phyloP scores from a whole-genome alignment of 2,329 filamentous ascomycete species.

The Amylocarpus encephaloides region DNA sequence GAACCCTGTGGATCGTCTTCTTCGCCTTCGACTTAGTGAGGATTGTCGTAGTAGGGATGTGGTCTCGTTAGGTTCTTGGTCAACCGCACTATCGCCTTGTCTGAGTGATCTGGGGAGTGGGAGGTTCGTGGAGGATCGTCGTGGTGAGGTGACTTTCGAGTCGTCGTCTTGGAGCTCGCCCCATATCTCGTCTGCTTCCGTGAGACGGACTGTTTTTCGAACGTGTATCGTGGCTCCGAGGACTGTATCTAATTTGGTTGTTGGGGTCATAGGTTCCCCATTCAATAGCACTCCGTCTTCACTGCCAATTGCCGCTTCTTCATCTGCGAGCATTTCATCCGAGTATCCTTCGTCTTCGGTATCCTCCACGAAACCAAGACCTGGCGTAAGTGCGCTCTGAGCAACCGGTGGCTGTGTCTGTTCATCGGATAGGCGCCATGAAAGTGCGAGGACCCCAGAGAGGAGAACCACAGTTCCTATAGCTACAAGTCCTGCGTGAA shows the following conservation, averaged over 20 bases:
- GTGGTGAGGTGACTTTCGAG: conserved; percentile 27
- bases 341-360: conserved; percentile 49
- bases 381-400: conserved; percentile 70
- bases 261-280: conserved; percentile 27
- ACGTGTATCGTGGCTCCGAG: conserved; percentile 25
- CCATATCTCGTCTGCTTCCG: conserved; percentile 78
- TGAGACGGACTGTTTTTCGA: conserved; percentile 29
- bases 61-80: conserved; percentile 21
- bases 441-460: conserved; percentile 81
- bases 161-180: conserved; percentile 76
- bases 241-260: conserved; percentile 28
- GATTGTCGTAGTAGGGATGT: conserved; percentile 22
- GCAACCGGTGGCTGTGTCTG: conserved; percentile 54
- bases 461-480: conserved; percentile 82
- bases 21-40: conserved; percentile 32
- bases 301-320: conserved; percentile 28
- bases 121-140: conserved; percentile 12
- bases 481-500: conserved; percentile 75
- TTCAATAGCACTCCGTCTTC: conserved; percentile 27
- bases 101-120: conserved; percentile 1
- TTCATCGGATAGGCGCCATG: conserved; percentile 84
- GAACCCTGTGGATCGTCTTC: conserved; percentile 56
- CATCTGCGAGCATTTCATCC: conserved; percentile 41
- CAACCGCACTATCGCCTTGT: not conserved
- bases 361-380: conserved; percentile 73